Percentiles rank a stretch among this genome's conserved stretches.
phyloP scores from a whole-genome alignment of 2,329 filamentous ascomycete genomes.

The Alternaria gansuensis region DNA sequence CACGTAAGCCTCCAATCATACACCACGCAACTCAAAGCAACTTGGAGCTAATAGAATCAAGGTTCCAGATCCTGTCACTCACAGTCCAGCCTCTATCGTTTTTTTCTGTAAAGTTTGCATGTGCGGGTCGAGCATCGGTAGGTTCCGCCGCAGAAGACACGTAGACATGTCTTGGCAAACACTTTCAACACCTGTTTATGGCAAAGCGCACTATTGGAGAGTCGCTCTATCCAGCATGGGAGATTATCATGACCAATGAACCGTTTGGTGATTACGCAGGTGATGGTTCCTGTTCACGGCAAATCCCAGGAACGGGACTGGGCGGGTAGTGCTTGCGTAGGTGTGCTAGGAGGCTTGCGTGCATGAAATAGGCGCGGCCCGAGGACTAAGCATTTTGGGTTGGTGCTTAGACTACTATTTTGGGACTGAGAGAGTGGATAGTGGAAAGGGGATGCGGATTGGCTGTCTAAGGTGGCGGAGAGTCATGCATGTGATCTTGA shows the following conservation, averaged over 20 bases:
- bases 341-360: not conserved
- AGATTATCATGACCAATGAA: not conserved
- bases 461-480: not conserved
- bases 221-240: not conserved
- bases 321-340: not conserved
- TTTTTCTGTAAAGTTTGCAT: not conserved
- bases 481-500: not conserved
- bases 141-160: constrained; percentile 1
- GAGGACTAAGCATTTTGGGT: not conserved
- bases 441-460: not conserved
- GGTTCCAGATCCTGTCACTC: not conserved
- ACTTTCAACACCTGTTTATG: not conserved
- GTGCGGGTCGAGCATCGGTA: not conserved
- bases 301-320: constrained; percentile 1
- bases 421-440: not conserved
- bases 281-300: not conserved
- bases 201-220: not conserved
- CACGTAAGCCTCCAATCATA: constrained; percentile 5
- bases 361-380: not conserved
- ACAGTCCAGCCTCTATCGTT: not conserved
- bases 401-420: not conserved
- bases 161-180: constrained; percentile 6
- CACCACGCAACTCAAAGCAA: not conserved
- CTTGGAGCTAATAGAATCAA: not conserved
- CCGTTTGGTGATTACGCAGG: not conserved